Evolutionary conservation across 495 filamentous ascomycete genomes (phyloP), one percentile per base, ranked within the genome.

Genomic region (Copromyces sp.): DNA sequence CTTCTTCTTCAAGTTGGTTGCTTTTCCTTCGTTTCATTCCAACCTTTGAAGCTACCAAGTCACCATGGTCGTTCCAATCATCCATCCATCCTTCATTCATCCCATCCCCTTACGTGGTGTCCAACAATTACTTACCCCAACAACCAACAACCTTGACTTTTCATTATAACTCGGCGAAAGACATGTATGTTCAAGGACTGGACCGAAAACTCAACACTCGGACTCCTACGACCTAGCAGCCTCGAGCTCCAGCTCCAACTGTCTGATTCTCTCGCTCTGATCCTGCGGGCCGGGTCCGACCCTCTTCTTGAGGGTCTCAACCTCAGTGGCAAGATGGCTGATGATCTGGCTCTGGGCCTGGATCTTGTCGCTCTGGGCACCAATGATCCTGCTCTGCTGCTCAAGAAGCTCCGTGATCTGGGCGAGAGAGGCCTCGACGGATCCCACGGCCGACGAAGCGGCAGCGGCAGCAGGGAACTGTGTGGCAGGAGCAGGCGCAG

Each of bases 201-300:
- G 7, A 61, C 53, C 53, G 20, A 32, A 47, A 53, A 37, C 9
- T 20, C n/a, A 59, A 38, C 53, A 38, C 29, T 35, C n/a, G 5
- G 16, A 44, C 40, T 40, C 79, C 70, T 61, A 84, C 61, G 83
- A 84, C 71, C 79, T 77, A 3, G 83, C 76, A 76, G 80, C 87
- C 77, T 92, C 90, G 68, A 92, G 77, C 79, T 92, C 90, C 69
- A 91, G 80, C 78, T 92, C 90, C 73, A 92, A 76, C 79, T 91
- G 87, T 73, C 90, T 81, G 74, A 92, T 92, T 65, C 89, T 83
- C 80, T 92, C 90, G 78, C 87, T 90, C 83, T 91, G 90, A 76
- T 89, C 86, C 74, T 86, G 82, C 42, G 82, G 82, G 53, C 84
- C 85, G 1, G 86, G 81, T n/a, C 83, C 87, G 39, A 90, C 82